phyloP scores from a whole-genome alignment of 129 eudicot genomes.

The Solidago caesia region DNA sequence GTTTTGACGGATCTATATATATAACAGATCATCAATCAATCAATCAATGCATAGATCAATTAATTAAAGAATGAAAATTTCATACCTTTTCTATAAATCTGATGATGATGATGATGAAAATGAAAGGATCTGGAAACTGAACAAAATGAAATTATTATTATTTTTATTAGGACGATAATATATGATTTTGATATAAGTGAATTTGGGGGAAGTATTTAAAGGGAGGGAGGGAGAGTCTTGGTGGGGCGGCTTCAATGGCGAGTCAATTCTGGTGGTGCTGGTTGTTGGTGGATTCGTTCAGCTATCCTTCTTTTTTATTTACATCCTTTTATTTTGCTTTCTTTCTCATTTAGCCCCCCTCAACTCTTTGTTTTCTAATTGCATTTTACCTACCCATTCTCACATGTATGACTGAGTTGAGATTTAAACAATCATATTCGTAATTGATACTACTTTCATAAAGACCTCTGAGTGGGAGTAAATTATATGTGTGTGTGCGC shows the following conservation, averaged over 20 bases:
- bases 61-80: no score
- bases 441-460: no score
- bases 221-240: neutral
- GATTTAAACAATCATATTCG: no score
- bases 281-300: slow-evolving; percentile 25
- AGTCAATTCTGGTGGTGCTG: slow-evolving; percentile 24
- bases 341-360: neutral
- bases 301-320: neutral
- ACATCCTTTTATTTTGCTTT: slow-evolving; percentile 6
- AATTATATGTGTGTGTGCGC: no score
- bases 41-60: no score
- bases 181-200: neutral
- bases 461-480: no score
- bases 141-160: neutral
- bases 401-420: neutral
- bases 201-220: slow-evolving; percentile 25
- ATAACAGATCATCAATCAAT: no score
- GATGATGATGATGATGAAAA: neutral
- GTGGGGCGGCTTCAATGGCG: slow-evolving; percentile 23
- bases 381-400: neutral
- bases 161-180: no score
- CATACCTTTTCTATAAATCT: no score
- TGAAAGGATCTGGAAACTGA: slow-evolving; percentile 19
- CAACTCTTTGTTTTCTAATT: neutral
- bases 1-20: no score